Evolutionary conservation across 495 filamentous ascomycete genomes (phyloP), one percentile per base, ranked within the genome.

Genomic region (Penicillium parvum): DNA sequence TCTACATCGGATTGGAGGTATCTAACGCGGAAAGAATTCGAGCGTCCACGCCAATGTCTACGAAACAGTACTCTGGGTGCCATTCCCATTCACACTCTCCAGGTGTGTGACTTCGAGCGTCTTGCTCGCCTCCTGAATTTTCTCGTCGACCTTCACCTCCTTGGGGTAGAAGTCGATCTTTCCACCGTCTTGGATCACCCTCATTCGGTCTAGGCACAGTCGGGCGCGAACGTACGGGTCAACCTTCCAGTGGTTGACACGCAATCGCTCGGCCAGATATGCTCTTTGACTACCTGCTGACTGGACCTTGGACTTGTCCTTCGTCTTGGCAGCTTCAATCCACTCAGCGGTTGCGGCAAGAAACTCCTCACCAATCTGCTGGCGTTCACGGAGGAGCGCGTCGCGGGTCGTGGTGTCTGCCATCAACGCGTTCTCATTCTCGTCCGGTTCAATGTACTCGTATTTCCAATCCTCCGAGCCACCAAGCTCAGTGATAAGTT

Each of bases 391-490:
- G 5, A 76, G 55, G 7, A 91, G 58, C 14, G 67, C 65, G 16
- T 82, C 77, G 23, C 74, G 67, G 3, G 78, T 74, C 2, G 59
- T 71, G 0, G 65, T 67, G 41, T 92, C 84, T 25, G 75, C 69
- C 75, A 90, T 82, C 25, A 48, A 49, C 17, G 66, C 68, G 49
- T 91, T 90, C 65, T 96, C 90, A 17, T 77, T 78, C 0, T 73
- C 47, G 0, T 68, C 43, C 0, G 90, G 86, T 64, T 95, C 88
- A 36, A 81, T 66, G 58, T 94, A 96, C n/a, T 71, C 42, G 64
- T 91, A 96, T 5, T 72, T 64, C 81, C 86, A 96, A 42, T 86
- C 75, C 38, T 94, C 89, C 20, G 79, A 73, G 32, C 90, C 90
- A 19, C 85, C 87, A 10, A 94, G 74, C 37, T 90, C 87, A 40